phyloP scores from a whole-genome alignment of 805 yeast genomes.

The Saturnispora silvae region DNA sequence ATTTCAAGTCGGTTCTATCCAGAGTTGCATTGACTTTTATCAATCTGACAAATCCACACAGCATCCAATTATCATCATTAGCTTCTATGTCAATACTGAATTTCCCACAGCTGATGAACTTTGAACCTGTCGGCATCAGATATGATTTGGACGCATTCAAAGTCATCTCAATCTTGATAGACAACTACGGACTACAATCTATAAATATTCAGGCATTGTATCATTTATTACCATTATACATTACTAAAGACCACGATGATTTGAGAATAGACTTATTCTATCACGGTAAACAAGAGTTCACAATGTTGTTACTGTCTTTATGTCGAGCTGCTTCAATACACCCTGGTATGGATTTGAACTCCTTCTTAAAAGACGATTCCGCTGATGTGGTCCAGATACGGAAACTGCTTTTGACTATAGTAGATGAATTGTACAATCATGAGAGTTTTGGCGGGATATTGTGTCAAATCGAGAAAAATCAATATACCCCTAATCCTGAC shows the following conservation, averaged over 20 bases:
- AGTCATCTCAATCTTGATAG: constrained; percentile 2
- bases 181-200: not conserved
- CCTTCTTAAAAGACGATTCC: not conserved
- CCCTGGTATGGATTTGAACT: constrained; percentile 1
- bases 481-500: not conserved
- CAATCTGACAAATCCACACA: not conserved
- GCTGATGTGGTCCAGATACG: not conserved
- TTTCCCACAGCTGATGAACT: constrained; percentile 3
- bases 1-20: not conserved
- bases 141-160: constrained; percentile 1
- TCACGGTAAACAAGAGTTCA: constrained; percentile 4
- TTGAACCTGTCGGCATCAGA: not conserved
- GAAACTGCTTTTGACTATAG: not conserved
- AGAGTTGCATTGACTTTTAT: not conserved
- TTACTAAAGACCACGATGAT: constrained; percentile 3
- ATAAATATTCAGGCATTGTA: constrained; percentile 1
- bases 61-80: not conserved
- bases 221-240: not conserved
- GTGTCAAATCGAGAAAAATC: constrained; percentile 4
- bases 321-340: not conserved
- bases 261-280: constrained; percentile 3
- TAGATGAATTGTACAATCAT: constrained; percentile 2
- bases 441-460: constrained; percentile 8
- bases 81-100: constrained; percentile 5
- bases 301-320: constrained; percentile 5